Conservation (phyloP, 768 basidiomycete genomes). For the Trametes elegans region DNA sequence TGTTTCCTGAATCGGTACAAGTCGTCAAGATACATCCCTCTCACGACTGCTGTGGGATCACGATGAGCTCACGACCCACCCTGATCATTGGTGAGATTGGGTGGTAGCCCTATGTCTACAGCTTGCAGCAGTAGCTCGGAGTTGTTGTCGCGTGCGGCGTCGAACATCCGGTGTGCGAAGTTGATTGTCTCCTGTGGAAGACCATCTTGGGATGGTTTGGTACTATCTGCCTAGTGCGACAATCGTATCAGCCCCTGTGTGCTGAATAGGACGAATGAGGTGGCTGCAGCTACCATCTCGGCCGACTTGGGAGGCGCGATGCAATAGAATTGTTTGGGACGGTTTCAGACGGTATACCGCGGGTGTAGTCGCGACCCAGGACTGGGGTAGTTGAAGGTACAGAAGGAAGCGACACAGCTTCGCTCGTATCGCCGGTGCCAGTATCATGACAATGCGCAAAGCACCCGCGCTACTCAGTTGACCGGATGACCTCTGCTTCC, state of each 20-base stretch:
- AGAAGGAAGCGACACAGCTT: slow-evolving; percentile 12
- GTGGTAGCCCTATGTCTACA: slow-evolving; percentile 65
- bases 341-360: no score
- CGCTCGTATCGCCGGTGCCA: slow-evolving; percentile 6
- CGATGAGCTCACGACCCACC: slow-evolving; percentile 36
- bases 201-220: slow-evolving; percentile 3
- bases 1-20: slow-evolving; percentile 53
- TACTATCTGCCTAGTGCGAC: neutral
- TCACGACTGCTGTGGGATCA: neutral
- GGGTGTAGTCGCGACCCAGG: neutral
- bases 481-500: neutral
- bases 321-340: no score
- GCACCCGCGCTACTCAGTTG: neutral
- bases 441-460: neutral
- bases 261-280: no score
- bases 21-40: no score
- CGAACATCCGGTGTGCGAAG: slow-evolving; percentile 70
- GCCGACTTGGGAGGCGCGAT: no score
- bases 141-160: slow-evolving; percentile 66
- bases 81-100: slow-evolving; percentile 71
- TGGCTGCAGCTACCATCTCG: no score
- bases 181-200: slow-evolving; percentile 40
- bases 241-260: neutral
- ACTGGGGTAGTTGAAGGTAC: neutral
- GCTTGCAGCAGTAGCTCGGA: slow-evolving; percentile 52